Conservation (phyloP, 176 grass and related monocot genomes). For the Rhipidocladum racemiflorum region DNA sequence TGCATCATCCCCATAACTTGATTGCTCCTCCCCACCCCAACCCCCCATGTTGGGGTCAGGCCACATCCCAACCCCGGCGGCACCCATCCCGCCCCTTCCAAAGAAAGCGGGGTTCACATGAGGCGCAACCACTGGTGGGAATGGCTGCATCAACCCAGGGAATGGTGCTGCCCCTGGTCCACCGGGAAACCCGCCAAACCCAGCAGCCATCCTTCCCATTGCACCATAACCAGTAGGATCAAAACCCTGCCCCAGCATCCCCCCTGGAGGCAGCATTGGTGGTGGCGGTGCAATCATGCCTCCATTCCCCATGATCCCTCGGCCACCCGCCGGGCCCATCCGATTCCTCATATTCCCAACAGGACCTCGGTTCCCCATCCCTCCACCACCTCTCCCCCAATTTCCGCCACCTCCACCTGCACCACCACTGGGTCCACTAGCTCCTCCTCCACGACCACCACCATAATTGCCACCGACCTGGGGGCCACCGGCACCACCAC, state of each 20-base stretch:
- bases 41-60: constrained; percentile 67
- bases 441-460: constrained; percentile 42
- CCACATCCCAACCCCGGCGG: constrained; percentile 70
- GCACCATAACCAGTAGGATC: constrained; percentile 70
- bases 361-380: constrained; percentile 59
- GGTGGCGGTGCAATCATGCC: constrained; percentile 64
- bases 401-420: constrained; percentile 48
- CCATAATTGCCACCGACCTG: constrained; percentile 53
- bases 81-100: constrained; percentile 61
- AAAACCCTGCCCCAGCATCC: constrained; percentile 77
- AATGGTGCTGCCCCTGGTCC: constrained; percentile 61
- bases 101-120: constrained; percentile 96
- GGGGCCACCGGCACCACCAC: constrained; percentile 19
- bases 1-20: constrained; percentile 80
- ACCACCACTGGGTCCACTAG: constrained; percentile 35
- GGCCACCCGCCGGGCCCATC: constrained; percentile 52
- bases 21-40: constrained; percentile 78
- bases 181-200: constrained; percentile 67
- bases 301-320: constrained; percentile 71
- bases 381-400: constrained; percentile 55
- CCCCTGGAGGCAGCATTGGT: constrained; percentile 60
- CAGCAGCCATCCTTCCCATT: constrained; percentile 85
- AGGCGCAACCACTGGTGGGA: constrained; percentile 71
- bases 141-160: constrained; percentile 77
- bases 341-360: constrained; percentile 64